These are phyloP conservation scores for Leccinum solheimii DNA, from an alignment of 1,284 basidiomycete genomes.

Conservation along the genomic window DNA sequence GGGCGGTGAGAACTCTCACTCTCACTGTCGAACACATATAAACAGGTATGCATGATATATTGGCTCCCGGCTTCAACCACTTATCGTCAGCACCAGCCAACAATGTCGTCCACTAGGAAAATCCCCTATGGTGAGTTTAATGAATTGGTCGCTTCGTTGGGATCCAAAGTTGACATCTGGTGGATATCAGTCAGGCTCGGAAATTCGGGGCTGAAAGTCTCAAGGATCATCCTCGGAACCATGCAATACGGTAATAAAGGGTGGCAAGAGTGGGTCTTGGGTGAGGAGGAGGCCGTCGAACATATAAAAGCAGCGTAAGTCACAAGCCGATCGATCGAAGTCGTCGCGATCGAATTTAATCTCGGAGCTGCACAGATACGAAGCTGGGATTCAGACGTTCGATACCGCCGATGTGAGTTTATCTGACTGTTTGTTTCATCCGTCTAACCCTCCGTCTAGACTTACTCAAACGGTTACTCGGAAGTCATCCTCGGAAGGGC, in stretches of 20 bases:
- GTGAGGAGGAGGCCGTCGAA: slow-evolving; percentile 56
- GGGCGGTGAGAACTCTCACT: slow-evolving; percentile 13
- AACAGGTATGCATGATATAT: not conserved
- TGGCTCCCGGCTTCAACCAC: not conserved
- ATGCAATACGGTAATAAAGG: slow-evolving; percentile 48
- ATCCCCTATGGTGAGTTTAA: slow-evolving; percentile 31
- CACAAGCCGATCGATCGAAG: not conserved
- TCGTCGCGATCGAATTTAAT: slow-evolving; percentile 1
- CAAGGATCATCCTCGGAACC: slow-evolving; percentile 50
- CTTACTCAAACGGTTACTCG: slow-evolving; percentile 71
- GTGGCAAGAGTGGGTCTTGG: slow-evolving; percentile 57
- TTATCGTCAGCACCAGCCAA: not conserved
- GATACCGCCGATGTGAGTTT: slow-evolving; percentile 58
- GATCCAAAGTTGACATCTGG: not conserved
- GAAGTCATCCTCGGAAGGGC: slow-evolving; percentile 79
- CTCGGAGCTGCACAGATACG: slow-evolving; percentile 41
- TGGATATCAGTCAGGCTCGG: slow-evolving; percentile 44
- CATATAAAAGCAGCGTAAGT: slow-evolving; percentile 58
- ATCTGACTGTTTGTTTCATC: not conserved
- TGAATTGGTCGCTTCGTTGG: not conserved
- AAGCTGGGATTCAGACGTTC: slow-evolving; percentile 67
- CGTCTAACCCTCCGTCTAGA: slow-evolving; percentile 30
- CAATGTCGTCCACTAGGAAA: slow-evolving; percentile 28
- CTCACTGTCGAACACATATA: not conserved
- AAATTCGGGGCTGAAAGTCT: slow-evolving; percentile 52